Base-by-base conservation (phyloP, 1,139 yeast species). In the Zygoascus hellenicus region DNA sequence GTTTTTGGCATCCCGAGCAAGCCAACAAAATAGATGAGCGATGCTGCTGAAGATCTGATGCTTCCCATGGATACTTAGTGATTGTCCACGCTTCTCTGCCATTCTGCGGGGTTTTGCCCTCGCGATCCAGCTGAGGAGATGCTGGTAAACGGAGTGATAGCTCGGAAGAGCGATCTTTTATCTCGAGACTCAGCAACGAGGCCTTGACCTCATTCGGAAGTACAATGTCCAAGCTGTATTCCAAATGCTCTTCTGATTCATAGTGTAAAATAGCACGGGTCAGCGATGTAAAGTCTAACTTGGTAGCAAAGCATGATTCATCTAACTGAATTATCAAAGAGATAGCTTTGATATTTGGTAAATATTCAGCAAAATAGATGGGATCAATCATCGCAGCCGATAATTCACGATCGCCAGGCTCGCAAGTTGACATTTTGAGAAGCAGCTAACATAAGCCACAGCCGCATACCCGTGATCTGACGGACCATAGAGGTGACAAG, bases 291-390 rank as follows among this genome's bases (percentile, higher is more conserved):
- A 58, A 57, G 5, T 49, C 45, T 37, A 58, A 47, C 31, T 50
- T 37, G 1, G 42, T 35, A 2, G 59, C 53, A 7, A 14, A 19
- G 14, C 46, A 53, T 5, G 41, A 40, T 9, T 42, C 42, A 9
- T 54, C 53, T 2, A 59, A 48, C 43, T 58, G 57, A 9, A 63
- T 51, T 5, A 58, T 49, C 2, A 63, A 42, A 5, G 64, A 55
- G 3, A 63, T 51, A 9, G 62, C 54, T 31, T 54, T 54, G 36
- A 63, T 61, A 32, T 62, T 49, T 9, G 61, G 54, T 43, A 70
- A 55, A 42, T 65, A 61, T 51, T 70, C 74, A 1, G 70, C 62
- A 49, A 60, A 58, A 47, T 61, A 49, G 2, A 33, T 31, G 11
- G 43, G 43, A 9, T 36, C 43, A 36, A 41, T 41, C 26, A 22